Evolutionary conservation across 305 asterid genomes (phyloP).

Genomic region (Fraxinus velutina): DNA sequence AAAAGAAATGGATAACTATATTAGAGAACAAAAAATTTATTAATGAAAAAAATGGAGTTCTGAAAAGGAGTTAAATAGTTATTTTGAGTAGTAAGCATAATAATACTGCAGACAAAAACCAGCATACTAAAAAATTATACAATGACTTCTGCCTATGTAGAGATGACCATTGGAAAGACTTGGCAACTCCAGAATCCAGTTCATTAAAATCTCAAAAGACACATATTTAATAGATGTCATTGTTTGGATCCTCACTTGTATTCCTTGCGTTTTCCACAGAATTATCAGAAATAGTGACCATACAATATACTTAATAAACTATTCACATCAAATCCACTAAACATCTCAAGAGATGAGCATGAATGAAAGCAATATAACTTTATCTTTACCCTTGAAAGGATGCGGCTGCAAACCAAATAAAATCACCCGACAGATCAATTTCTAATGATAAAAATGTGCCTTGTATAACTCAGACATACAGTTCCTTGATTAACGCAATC

Average conservation of each 20-base stretch:
- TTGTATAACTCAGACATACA: neutral
- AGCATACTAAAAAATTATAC: neutral
- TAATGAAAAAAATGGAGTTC: neutral
- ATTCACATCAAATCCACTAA: constrained; percentile 3
- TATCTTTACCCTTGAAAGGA: neutral
- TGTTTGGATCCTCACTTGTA: constrained; percentile 2
- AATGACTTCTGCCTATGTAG: neutral
- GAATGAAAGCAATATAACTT: neutral
- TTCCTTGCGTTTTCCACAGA: neutral
- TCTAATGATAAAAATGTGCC: neutral
- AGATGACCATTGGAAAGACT: neutral
- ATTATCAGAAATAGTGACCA: neutral
- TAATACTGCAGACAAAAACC: neutral
- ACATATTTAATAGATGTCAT: neutral
- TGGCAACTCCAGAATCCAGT: constrained; percentile 3
- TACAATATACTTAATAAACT: neutral
- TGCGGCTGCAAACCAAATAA: constrained; percentile 1
- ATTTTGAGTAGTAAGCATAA: neutral
- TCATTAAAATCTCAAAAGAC: neutral
- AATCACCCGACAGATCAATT: neutral
- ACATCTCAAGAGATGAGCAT: neutral
- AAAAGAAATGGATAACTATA: neutral
- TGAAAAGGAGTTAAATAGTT: neutral
- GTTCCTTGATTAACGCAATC: neutral
- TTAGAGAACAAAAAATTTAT: neutral